Evolutionary conservation across 257 asterid genomes (phyloP).

Genomic region (Coffea eugenioides): DNA sequence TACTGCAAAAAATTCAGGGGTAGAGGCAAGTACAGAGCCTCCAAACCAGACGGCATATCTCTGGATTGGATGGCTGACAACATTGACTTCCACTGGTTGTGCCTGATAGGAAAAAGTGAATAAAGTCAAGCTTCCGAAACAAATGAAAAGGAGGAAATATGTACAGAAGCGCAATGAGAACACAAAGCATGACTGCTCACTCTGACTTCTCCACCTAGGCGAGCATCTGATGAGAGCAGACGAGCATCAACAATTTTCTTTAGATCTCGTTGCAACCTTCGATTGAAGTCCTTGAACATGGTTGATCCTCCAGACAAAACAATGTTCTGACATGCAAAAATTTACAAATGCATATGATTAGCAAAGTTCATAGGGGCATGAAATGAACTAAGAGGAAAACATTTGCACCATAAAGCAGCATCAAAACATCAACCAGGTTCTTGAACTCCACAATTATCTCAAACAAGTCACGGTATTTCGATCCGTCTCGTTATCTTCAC

Average conservation of each 20-base stretch:
- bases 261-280: slow-evolving; percentile 84
- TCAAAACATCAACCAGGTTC: neutral
- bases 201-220: slow-evolving; percentile 61
- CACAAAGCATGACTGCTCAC: slow-evolving; percentile 30
- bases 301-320: slow-evolving; percentile 96
- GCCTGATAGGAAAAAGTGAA: slow-evolving; percentile 44
- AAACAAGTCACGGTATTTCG: neutral
- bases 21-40: slow-evolving; percentile 95
- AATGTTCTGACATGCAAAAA: slow-evolving; percentile 57
- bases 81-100: slow-evolving; percentile 91
- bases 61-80: slow-evolving; percentile 90
- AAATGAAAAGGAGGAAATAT: neutral
- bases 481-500: neutral
- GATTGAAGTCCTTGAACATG: slow-evolving; percentile 90
- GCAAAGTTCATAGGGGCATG: neutral
- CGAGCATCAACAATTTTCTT: slow-evolving; percentile 91
- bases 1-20: slow-evolving; percentile 91
- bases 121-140: slow-evolving; percentile 17
- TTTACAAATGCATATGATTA: neutral
- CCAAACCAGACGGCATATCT: slow-evolving; percentile 99
- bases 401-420: neutral
- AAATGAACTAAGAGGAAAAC: neutral
- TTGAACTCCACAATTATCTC: neutral
- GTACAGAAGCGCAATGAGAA: neutral
- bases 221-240: slow-evolving; percentile 62